phyloP scores from a whole-genome alignment of 1,139 yeast genomes.

The Wickerhamiella infanticola region DNA sequence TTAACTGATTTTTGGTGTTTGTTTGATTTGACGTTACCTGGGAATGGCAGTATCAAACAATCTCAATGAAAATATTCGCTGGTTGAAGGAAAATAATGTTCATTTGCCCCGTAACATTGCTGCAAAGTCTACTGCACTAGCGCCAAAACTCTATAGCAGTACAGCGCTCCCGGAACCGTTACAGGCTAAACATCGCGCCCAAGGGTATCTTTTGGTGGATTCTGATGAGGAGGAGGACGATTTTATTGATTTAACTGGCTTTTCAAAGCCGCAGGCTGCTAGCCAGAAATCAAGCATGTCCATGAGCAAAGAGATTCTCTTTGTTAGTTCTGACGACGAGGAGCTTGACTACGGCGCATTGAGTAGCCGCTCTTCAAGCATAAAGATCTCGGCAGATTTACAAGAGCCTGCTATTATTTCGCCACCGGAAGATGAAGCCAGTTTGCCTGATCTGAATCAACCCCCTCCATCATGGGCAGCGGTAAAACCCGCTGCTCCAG shows the following conservation, averaged over 20 bases:
- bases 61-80: neutral
- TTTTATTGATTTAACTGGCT: neutral
- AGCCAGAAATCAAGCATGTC: too few relatives aligned
- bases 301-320: neutral
- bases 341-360: neutral
- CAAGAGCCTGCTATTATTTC: neutral
- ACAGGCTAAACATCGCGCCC: too few relatives aligned
- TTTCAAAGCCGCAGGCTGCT: too few relatives aligned
- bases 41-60: neutral
- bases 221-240: neutral
- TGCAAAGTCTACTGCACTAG: too few relatives aligned
- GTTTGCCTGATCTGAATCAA: neutral
- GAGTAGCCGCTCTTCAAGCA: neutral
- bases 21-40: neutral
- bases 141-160: too few relatives aligned
- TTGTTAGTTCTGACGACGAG: neutral
- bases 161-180: too few relatives aligned
- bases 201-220: too few relatives aligned
- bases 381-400: too few relatives aligned
- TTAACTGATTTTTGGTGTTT: too few relatives aligned
- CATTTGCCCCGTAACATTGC: neutral
- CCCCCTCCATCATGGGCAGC: neutral
- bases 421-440: neutral
- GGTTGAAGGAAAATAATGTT: neutral
- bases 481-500: neutral